Percentiles rank a stretch among this genome's conserved stretches.
Evolutionary conservation across 2,329 filamentous ascomycete species (phyloP).

Genomic region (Dactylellina sp.): DNA sequence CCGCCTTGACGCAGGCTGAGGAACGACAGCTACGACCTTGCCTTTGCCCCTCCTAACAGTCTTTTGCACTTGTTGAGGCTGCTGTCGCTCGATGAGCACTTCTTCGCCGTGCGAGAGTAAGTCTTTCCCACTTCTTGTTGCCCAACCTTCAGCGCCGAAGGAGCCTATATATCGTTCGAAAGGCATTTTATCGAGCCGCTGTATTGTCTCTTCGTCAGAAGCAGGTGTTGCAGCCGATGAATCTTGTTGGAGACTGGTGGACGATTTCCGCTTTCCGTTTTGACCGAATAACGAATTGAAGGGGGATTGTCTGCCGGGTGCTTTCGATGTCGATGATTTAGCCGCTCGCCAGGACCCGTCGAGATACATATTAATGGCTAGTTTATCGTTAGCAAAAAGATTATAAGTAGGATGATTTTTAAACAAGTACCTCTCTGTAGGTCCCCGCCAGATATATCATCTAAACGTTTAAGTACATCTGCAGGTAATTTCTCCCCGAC

Average conservation of each 20-base stretch:
- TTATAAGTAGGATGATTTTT: background rate
- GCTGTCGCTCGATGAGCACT: slow-evolving; percentile 88
- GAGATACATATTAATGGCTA: slow-evolving; percentile 68
- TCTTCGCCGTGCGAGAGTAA: slow-evolving; percentile 82
- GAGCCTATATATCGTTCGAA: slow-evolving; percentile 83
- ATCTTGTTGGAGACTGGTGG: slow-evolving; percentile 11
- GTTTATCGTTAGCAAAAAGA: slow-evolving; percentile 1
- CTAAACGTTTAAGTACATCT: slow-evolving; percentile 68
- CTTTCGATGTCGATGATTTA: slow-evolving; percentile 68
- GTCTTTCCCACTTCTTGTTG: slow-evolving; percentile 81
- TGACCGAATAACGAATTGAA: slow-evolving; percentile 74
- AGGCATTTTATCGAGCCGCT: slow-evolving; percentile 66
- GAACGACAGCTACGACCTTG: slow-evolving; percentile 60
- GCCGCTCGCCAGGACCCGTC: slow-evolving; percentile 74
- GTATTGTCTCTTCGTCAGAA: slow-evolving; percentile 58
- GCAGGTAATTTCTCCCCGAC: slow-evolving; percentile 70
- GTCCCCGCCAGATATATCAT: slow-evolving; percentile 70
- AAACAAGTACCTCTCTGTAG: slow-evolving; percentile 69
- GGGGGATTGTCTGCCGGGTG: slow-evolving; percentile 70
- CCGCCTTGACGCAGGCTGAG: slow-evolving; percentile 62
- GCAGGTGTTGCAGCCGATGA: slow-evolving; percentile 42
- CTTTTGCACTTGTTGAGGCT: slow-evolving; percentile 68
- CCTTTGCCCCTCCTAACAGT: slow-evolving; percentile 63
- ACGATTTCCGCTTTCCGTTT: slow-evolving; percentile 66
- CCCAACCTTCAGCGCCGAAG: slow-evolving; percentile 92